Conservation (phyloP, 805 yeast genomes). For the Wickerhamiella parazyma region DNA sequence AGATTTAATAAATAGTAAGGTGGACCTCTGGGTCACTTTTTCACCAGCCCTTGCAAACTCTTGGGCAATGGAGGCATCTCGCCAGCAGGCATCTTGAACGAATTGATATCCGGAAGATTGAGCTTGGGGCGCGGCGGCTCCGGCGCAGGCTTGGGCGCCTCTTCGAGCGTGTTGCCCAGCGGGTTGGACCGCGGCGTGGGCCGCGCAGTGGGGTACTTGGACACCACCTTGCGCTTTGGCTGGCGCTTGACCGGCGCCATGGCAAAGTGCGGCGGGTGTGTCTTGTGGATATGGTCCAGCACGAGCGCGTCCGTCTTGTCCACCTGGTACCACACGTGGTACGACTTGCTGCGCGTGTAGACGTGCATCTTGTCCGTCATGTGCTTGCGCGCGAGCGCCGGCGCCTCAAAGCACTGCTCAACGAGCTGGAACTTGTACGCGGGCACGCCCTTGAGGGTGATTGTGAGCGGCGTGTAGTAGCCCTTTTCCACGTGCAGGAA, state of each 20-base stretch:
- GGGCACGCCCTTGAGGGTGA: constrained; percentile 54
- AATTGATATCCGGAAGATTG: constrained; percentile 11
- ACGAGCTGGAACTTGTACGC: constrained; percentile 49
- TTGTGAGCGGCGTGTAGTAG: constrained; percentile 44
- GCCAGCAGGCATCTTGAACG: constrained; percentile 10
- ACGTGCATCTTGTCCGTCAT: constrained; percentile 49
- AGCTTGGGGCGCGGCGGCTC: constrained; percentile 6
- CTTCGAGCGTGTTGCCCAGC: not conserved
- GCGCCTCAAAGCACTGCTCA: constrained; percentile 46
- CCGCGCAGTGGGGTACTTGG: constrained; percentile 1
- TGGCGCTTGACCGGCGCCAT: constrained; percentile 10
- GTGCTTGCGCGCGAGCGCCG: constrained; percentile 39
- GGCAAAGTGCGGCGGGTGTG: constrained; percentile 15
- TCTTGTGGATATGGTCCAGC: constrained; percentile 18
- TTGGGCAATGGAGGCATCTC: constrained; percentile 16
- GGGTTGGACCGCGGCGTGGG: not conserved
- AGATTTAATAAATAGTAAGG: too few species aligned
- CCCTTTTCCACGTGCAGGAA: constrained; percentile 23
- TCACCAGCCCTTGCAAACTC: constrained; percentile 8
- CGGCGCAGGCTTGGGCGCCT: not conserved
- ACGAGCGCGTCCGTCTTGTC: constrained; percentile 23
- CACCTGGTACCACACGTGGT: constrained; percentile 70
- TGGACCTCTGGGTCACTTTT: too few species aligned
- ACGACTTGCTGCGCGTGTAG: constrained; percentile 49
- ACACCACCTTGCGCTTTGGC: constrained; percentile 13